Conservation (phyloP, 2,329 filamentous ascomycete species). For the Fusarium keratoplasticum region DNA sequence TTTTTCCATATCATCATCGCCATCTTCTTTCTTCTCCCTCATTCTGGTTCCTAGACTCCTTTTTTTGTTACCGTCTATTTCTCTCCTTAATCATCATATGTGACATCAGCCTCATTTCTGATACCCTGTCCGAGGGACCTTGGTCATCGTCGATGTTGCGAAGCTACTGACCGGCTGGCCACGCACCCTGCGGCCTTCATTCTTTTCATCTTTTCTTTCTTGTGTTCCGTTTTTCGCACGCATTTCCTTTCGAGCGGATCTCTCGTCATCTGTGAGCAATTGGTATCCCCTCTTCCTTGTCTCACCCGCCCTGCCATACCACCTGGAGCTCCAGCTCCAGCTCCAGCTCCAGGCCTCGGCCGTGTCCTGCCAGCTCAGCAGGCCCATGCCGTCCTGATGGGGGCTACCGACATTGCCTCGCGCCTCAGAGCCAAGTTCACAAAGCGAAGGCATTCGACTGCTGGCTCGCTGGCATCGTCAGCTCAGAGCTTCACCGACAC, state of each 20-base stretch:
- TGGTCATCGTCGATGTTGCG: conserved; percentile 35
- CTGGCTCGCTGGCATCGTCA: conserved; percentile 52
- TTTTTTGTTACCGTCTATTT: conserved; percentile 8
- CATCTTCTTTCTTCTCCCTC: conserved; percentile 8
- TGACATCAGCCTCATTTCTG: conserved; percentile 26
- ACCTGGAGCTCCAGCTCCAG: not conserved
- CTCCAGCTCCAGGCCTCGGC: conserved; percentile 17
- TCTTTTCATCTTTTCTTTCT: conserved; percentile 10
- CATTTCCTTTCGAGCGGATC: not conserved
- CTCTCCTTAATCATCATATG: conserved; percentile 10
- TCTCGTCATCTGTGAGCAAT: not conserved
- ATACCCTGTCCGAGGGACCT: conserved; percentile 27
- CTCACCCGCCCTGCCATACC: conserved; percentile 24
- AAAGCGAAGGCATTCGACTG: conserved; percentile 55
- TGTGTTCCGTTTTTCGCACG: not conserved
- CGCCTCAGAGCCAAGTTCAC: conserved; percentile 61
- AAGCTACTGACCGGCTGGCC: conserved; percentile 23
- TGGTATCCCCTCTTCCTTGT: conserved; percentile 9
- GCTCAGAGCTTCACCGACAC: conserved; percentile 41
- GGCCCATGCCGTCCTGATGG: conserved; percentile 51
- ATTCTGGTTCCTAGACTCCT: conserved; percentile 1
- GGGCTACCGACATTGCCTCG: conserved; percentile 56
- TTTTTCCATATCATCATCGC: conserved; percentile 6
- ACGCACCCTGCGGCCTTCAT: conserved; percentile 10
- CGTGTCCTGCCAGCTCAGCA: conserved; percentile 23